Evolutionary conservation across 2,329 filamentous ascomycete species (phyloP), one percentile per base, ranked within the genome.

Genomic region (Ophiostoma quercus): DNA sequence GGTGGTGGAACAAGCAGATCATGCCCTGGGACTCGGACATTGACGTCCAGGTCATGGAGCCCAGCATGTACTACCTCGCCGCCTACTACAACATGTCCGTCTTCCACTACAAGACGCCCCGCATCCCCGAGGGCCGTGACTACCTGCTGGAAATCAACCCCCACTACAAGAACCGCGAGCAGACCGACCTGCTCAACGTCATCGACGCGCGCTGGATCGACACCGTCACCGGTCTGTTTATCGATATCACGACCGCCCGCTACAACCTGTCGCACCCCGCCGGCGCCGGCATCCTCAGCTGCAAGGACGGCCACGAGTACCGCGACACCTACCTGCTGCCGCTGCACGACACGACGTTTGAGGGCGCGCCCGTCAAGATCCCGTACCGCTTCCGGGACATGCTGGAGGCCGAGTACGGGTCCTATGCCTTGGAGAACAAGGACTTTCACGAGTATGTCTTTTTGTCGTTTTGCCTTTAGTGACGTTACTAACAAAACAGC

Each of bases 1-100:
- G 92, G 92, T 94, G 91, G 90, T 94, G 91, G 91, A 92, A 92
- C 82, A 66, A 63, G n/a, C 81, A 80, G 67, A 67, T 67, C 12
- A n/a, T 93, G 77, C 90, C 90, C 0, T 92, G 90, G 90, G 90
- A 93, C 77, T 87, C 87, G 78, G 90, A 93, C 76, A 83, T 92
- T 65, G 90, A 94, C 77, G 90, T 91, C 2, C 90, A 93, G 77
- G 85, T 94, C 34, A 86, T 86, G 7, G 86, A 86, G 71, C 79
- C 84, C 32, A 92, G 89, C 63, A 84, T 94, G 70, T 81, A 83
- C 69, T 87, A 86, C 74, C 82, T 94, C 11, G 90, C 85, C 14
- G 82, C 87, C 67, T 84, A 88, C 71, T 84, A 88, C 79, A 94
- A 94, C 79, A 83, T 83, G 81, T 80, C 80, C 34, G 78, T 80